Evolutionary conservation across 805 yeast genomes (phyloP), one percentile per base, ranked within the genome.

Genomic region (Hanseniaspora meyeri): DNA sequence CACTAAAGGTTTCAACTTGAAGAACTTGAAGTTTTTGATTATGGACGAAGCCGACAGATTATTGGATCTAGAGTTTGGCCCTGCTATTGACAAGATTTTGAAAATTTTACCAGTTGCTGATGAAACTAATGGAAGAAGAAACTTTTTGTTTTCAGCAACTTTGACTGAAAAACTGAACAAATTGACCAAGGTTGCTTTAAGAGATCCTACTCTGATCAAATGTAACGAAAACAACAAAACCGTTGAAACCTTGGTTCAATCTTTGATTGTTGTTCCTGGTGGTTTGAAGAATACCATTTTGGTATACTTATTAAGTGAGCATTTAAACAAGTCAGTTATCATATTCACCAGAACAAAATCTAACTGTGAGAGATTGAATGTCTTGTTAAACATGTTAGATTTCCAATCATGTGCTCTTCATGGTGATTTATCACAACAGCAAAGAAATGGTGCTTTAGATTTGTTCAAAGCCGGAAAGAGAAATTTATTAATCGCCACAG

Each of bases 11-110:
- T 91, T 91, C 65, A 80, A 86, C 3, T 72, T 91, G 62, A 79
- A 86, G 59, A 82, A 83, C 55, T 74, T 91, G 65, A 83, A 85
- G 67, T 91, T 75, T 67, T 75, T 91, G 58, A 95, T 91, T 4
- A 85, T 91, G 85, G 98, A 91, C 70, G 98, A 91, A 73, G 98
- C 98, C 24, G 98, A 91, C 70, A 77, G 98, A 67, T 77, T 91
- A 62, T 74, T 91, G 64, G 98, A 93, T 72, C 80, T 91, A 86
- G 98, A 91, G 68, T 91, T 91, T 65, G 97, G 96, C 14, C 96
- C 96, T 42, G 95, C 90, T 16, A 74, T 91, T 61, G 96, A 88
- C 65, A 85, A 85, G 67, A 86, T 91, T 60, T 74, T 91, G 57
- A 83, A 82, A 61, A 79, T 87, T 51, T 85, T 91, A 43, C 98